phyloP scores from a whole-genome alignment of 2,329 filamentous ascomycete species.

The Pseudogymnoascus sp. region DNA sequence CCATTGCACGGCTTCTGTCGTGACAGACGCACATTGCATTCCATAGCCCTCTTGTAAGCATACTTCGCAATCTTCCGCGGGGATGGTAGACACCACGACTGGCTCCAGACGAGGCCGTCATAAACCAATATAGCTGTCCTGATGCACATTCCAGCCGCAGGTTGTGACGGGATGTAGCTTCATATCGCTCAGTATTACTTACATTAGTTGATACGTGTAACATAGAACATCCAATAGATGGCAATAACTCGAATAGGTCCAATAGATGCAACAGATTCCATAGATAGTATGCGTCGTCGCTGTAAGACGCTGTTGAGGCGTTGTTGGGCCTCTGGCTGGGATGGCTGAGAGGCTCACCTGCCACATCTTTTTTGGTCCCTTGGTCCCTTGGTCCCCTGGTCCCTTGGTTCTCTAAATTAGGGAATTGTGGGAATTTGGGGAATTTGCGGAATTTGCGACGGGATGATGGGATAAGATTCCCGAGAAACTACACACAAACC shows the following conservation, averaged over 20 bases:
- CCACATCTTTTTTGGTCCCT: neutral
- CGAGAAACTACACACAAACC: neutral
- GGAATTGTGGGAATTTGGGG: neutral
- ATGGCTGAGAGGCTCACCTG: neutral
- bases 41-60: neutral
- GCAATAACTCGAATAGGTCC: neutral
- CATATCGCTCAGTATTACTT: neutral
- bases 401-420: neutral
- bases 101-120: neutral
- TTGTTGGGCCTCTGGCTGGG: neutral
- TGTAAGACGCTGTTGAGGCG: neutral
- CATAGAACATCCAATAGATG: neutral
- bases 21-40: neutral
- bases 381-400: neutral
- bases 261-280: neutral
- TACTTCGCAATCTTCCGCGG: neutral
- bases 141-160: neutral
- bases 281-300: neutral
- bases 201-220: constrained; percentile 1
- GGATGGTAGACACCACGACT: neutral
- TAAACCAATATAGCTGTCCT: neutral
- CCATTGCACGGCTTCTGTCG: neutral
- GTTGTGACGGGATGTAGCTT: neutral
- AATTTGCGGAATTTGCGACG: neutral
- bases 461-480: neutral